phyloP scores from a whole-genome alignment of 768 basidiomycete species.

The Boletus tylopilopsis region DNA sequence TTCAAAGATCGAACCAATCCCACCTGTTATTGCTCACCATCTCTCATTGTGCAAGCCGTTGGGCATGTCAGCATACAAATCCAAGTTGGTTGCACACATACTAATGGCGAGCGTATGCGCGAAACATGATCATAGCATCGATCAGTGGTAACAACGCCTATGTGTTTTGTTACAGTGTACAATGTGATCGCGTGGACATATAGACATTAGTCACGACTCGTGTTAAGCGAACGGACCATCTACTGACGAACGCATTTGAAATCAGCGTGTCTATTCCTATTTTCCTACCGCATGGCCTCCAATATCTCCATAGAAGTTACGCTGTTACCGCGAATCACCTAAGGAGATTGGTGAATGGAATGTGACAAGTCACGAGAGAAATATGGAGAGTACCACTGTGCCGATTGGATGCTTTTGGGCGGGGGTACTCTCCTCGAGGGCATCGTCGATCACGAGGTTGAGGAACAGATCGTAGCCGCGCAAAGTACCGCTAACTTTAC shows the following conservation, averaged over 20 bases:
- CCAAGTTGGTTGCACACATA: no score
- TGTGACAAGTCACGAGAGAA: neutral
- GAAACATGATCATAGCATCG: no score
- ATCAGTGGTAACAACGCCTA: no score
- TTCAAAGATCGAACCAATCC: no score
- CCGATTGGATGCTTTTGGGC: conserved; percentile 90
- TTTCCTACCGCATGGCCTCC: conserved; percentile 50
- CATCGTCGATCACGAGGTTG: conserved; percentile 96
- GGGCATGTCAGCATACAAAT: no score
- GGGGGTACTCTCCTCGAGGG: conserved; percentile 84
- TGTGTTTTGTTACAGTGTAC: no score
- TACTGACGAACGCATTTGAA: conserved; percentile 4
- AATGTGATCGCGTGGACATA: neutral
- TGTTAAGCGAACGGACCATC: conserved; percentile 6
- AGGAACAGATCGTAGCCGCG: conserved; percentile 99
- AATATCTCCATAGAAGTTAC: conserved; percentile 93
- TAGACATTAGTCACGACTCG: neutral
- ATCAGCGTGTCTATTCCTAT: neutral
- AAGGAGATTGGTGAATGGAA: conserved; percentile 9
- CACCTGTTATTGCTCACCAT: no score
- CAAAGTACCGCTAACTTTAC: conserved; percentile 91
- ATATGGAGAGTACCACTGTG: conserved; percentile 72
- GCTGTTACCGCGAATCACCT: conserved; percentile 97
- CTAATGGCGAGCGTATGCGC: no score
- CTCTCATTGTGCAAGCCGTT: no score